Percentiles rank a stretch among this genome's conserved stretches.
Evolutionary conservation across 1,284 basidiomycete genomes (phyloP).

Genomic region (Ceratobasidium sp.): DNA sequence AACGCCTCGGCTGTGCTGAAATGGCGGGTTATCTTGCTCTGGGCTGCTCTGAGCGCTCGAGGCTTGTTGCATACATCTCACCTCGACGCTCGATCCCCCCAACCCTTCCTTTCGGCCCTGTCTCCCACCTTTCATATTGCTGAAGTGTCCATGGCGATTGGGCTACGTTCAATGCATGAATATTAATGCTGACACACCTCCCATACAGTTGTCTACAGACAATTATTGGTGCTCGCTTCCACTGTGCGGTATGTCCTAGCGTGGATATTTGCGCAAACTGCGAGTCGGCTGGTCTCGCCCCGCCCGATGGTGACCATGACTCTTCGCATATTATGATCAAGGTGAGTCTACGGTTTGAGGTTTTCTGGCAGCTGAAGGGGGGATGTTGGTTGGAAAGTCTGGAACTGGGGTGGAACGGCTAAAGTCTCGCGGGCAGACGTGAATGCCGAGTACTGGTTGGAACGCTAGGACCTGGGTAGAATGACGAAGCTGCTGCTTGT

Average conservation of each 20-base stretch:
- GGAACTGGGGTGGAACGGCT: neutral
- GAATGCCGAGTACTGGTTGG: neutral
- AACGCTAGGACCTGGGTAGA: neutral
- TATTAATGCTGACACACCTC: neutral
- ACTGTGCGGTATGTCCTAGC: constrained; percentile 84
- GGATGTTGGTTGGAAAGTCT: no score
- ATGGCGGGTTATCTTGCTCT: neutral
- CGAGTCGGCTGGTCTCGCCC: constrained; percentile 78
- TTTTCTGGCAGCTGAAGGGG: neutral
- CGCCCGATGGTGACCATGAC: constrained; percentile 71
- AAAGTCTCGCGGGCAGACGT: neutral
- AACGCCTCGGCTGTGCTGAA: constrained; percentile 19
- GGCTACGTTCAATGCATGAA: neutral
- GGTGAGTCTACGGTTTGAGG: constrained; percentile 54
- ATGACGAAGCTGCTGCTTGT: neutral
- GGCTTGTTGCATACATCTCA: constrained; percentile 1
- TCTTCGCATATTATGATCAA: constrained; percentile 93
- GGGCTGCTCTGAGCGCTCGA: neutral
- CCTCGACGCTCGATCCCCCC: neutral
- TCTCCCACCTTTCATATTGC: constrained; percentile 4
- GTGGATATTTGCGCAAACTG: constrained; percentile 89
- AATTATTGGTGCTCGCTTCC: constrained; percentile 88
- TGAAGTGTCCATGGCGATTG: no score
- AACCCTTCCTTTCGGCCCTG: neutral
- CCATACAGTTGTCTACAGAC: constrained; percentile 79